These are phyloP conservation scores for Raffaelea arxii DNA, from an alignment of 2,329 filamentous ascomycete species.

Conservation along the genomic window DNA sequence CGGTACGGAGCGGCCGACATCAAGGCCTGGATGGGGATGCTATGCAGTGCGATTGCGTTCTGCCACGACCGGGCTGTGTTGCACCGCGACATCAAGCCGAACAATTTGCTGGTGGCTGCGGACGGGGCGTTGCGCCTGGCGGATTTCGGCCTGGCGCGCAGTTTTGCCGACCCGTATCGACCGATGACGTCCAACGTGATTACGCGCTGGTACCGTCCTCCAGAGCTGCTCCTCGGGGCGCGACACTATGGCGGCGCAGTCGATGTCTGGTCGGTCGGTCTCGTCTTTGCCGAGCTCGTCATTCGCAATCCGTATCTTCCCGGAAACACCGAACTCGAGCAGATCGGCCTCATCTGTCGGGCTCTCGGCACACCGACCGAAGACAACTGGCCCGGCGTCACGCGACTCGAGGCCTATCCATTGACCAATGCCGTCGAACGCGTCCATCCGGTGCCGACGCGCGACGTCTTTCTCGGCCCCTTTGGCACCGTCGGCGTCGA, in stretches of 20 bases:
- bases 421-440: constrained; percentile 48
- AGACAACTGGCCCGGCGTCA: constrained; percentile 90
- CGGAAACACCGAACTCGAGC: constrained; percentile 76
- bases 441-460: constrained; percentile 49
- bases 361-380: constrained; percentile 86
- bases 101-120: constrained; percentile 90
- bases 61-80: constrained; percentile 91
- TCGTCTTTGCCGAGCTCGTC: constrained; percentile 87
- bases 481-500: constrained; percentile 74
- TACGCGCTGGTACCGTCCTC: constrained; percentile 92
- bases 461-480: constrained; percentile 62
- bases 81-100: constrained; percentile 97
- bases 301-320: constrained; percentile 75
- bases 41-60: constrained; percentile 87
- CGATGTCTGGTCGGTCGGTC: constrained; percentile 88
- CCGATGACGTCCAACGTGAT: constrained; percentile 93
- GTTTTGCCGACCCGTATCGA: constrained; percentile 78
- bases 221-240: constrained; percentile 86
- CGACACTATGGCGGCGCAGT: constrained; percentile 83
- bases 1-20: constrained; percentile 83
- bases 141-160: constrained; percentile 90
- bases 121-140: constrained; percentile 92
- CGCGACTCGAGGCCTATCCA: constrained; percentile 68
- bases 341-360: constrained; percentile 75
- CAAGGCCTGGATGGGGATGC: constrained; percentile 98